A percentile compares a stretch with the other conserved stretches of the same genome.
These are phyloP conservation scores for Marsdenia floribunda DNA, from an alignment of 257 asterid genomes.

Conservation along the genomic window DNA sequence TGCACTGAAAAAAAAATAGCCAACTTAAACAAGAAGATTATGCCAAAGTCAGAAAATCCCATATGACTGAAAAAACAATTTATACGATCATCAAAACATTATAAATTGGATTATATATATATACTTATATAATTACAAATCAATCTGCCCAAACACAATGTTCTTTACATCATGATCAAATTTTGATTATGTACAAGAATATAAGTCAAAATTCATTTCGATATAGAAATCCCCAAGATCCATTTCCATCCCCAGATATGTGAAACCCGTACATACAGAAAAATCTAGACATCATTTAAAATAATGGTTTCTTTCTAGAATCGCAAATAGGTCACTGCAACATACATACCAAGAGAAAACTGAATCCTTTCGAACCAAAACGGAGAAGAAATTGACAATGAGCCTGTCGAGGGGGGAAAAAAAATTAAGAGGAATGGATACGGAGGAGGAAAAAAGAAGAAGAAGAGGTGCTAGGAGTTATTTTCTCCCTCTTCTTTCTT, in stretches of 20 bases:
- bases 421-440: neutral
- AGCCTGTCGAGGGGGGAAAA: conserved; percentile 14
- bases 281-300: neutral
- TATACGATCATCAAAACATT: too few species aligned
- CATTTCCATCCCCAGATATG: neutral
- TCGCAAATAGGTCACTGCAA: neutral
- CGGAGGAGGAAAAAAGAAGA: neutral
- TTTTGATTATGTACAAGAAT: neutral
- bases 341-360: conserved; percentile 13
- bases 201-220: neutral
- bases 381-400: neutral
- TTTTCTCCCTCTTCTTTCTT: conserved; percentile 16
- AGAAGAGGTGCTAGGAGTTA: conserved; percentile 13
- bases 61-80: neutral
- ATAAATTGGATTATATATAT: too few species aligned
- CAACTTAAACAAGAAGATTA: conserved; percentile 1
- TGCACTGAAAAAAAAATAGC: conserved; percentile 3
- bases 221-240: neutral
- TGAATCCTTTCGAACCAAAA: conserved; percentile 4
- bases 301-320: neutral
- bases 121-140: too few species aligned
- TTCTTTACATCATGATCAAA: too few species aligned
- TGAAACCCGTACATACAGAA: neutral
- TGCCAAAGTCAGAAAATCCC: neutral
- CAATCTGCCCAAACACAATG: neutral